Evolutionary conservation across 2,329 filamentous ascomycete species (phyloP).

Genomic region (Ceratocystis harringtonii): DNA sequence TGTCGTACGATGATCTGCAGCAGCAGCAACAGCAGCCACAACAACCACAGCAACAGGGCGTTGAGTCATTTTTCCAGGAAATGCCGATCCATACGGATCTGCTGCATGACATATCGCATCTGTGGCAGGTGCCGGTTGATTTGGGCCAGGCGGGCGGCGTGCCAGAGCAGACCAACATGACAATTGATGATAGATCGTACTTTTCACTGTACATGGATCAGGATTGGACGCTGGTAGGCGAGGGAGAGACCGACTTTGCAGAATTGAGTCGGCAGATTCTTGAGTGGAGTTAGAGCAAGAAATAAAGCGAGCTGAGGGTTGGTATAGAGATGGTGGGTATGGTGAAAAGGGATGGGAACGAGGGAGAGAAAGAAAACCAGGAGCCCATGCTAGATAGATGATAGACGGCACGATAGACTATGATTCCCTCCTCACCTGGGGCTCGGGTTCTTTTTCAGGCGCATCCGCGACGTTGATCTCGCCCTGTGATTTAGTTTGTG

Average conservation of each 20-base stretch:
- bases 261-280: constrained; percentile 15
- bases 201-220: constrained; percentile 16
- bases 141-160: constrained; percentile 10
- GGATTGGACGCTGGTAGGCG: constrained; percentile 15
- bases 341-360: neutral
- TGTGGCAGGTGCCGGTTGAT: constrained; percentile 14
- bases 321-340: neutral
- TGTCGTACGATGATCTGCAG: constrained; percentile 4
- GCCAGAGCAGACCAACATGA: constrained; percentile 11
- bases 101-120: constrained; percentile 15
- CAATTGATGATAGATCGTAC: constrained; percentile 14
- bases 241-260: constrained; percentile 16
- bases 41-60: constrained; percentile 7
- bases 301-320: neutral
- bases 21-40: constrained; percentile 6
- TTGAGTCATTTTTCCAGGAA: constrained; percentile 12
- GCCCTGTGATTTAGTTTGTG: neutral
- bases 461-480: neutral
- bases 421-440: neutral
- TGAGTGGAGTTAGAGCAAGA: constrained; percentile 12
- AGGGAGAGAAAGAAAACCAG: neutral
- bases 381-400: neutral
- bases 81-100: constrained; percentile 15
- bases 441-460: neutral
- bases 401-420: constrained; percentile 2